Percentiles rank a stretch among this genome's conserved stretches.
These are phyloP conservation scores for Globisporangium carolinianum DNA, from an alignment of 352 stramenopile species.

Conservation along the genomic window DNA sequence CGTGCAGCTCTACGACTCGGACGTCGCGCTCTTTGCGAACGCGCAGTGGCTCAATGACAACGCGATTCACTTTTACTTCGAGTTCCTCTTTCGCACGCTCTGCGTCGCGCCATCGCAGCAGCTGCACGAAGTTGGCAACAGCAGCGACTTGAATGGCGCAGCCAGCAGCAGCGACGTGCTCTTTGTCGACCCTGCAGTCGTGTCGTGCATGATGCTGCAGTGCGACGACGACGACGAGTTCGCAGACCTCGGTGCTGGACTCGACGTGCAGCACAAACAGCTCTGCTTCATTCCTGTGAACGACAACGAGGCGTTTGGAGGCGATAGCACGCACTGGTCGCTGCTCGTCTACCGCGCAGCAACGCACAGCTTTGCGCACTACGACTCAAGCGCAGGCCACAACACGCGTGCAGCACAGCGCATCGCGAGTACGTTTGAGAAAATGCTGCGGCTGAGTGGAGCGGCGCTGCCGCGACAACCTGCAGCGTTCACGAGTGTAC, in stretches of 20 bases:
- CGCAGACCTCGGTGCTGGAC: conserved; percentile 38
- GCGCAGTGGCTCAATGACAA: conserved; percentile 81
- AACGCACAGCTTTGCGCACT: conserved; percentile 41
- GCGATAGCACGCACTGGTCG: conserved; percentile 69
- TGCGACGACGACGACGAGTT: conserved; percentile 81
- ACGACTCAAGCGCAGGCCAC: conserved; percentile 61
- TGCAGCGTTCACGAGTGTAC: conserved; percentile 22
- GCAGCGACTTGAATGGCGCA: too few relatives aligned
- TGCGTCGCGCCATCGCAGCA: conserved; percentile 10
- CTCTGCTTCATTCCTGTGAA: conserved; percentile 67
- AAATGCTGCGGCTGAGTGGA: conserved; percentile 20
- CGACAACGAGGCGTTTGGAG: conserved; percentile 52
- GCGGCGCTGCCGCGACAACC: neutral
- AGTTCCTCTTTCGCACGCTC: conserved; percentile 45
- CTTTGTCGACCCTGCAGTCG: conserved; percentile 69
- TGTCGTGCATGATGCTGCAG: conserved; percentile 77
- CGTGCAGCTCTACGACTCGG: conserved; percentile 75
- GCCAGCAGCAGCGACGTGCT: conserved; percentile 20
- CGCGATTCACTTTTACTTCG: conserved; percentile 79
- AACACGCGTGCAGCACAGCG: conserved; percentile 45
- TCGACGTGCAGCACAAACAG: conserved; percentile 26
- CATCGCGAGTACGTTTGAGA: conserved; percentile 33
- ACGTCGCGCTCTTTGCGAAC: conserved; percentile 58
- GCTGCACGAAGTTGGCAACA: neutral
- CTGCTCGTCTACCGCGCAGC: conserved; percentile 39